Conservation (phyloP, 2,329 filamentous ascomycete genomes). For the Aotearoamyces nothofagi region DNA sequence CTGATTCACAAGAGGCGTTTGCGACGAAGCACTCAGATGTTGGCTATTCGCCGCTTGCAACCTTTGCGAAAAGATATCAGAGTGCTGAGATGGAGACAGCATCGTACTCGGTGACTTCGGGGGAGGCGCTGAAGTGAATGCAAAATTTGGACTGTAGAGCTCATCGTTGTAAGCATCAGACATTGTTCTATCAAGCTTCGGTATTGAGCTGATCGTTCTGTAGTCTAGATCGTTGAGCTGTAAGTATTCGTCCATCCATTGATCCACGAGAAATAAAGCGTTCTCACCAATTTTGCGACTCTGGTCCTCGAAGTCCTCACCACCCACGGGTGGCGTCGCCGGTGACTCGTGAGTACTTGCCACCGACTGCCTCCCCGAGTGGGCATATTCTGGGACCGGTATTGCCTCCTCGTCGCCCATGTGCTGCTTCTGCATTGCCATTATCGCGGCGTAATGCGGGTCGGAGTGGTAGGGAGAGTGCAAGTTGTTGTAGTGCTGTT, state of each 20-base stretch:
- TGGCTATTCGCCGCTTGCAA: conserved; percentile 67
- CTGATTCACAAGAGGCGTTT: conserved; percentile 25
- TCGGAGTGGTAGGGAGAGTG: conserved; percentile 25
- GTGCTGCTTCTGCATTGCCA: conserved; percentile 11
- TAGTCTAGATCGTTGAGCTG: conserved; percentile 30
- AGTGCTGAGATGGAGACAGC: conserved; percentile 30
- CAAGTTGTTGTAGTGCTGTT: conserved; percentile 23
- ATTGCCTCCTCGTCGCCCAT: conserved; percentile 15
- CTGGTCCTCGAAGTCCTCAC: conserved; percentile 28
- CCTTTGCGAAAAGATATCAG: conserved; percentile 56
- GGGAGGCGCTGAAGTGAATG: conserved; percentile 39
- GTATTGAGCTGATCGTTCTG: conserved; percentile 41
- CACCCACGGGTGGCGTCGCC: conserved; percentile 35
- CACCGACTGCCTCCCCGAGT: conserved; percentile 26
- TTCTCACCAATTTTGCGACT: conserved; percentile 40
- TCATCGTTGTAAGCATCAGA: conserved; percentile 77
- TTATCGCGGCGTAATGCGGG: conserved; percentile 8
- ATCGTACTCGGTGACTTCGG: conserved; percentile 25
- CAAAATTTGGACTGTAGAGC: conserved; percentile 60
- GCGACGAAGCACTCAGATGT: conserved; percentile 43
- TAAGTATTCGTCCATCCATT: conserved; percentile 54
- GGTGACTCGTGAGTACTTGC: conserved; percentile 48
- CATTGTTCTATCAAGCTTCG: conserved; percentile 74
- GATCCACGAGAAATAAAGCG: conserved; percentile 16
- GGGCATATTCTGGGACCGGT: conserved; percentile 15